Conservation (phyloP, 2,329 filamentous ascomycete genomes). For the Penicillium sp. region DNA sequence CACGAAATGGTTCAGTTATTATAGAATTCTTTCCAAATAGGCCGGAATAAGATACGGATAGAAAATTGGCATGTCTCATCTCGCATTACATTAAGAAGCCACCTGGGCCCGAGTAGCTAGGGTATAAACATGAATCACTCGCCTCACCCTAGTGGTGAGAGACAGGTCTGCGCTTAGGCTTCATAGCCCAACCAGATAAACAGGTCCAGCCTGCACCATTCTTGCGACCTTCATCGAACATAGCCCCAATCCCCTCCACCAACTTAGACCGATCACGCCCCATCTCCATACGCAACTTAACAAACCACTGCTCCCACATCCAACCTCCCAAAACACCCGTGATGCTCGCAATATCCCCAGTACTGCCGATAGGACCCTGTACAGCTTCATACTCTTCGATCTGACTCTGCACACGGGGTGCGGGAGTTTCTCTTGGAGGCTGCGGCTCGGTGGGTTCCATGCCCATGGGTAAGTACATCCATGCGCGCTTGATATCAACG, state of each 20-base stretch:
- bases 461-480: slow-evolving; percentile 88
- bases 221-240: slow-evolving; percentile 65
- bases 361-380: slow-evolving; percentile 64
- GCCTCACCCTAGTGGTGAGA: background rate
- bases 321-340: slow-evolving; percentile 83
- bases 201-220: slow-evolving; percentile 63
- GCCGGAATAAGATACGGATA: too few relatives aligned
- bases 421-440: slow-evolving; percentile 48
- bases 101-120: slow-evolving; percentile 14
- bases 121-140: slow-evolving; percentile 9
- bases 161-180: slow-evolving; percentile 41
- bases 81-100: slow-evolving; percentile 19
- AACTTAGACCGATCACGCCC: slow-evolving; percentile 64
- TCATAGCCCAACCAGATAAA: slow-evolving; percentile 63
- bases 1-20: too few relatives aligned
- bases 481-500: slow-evolving; percentile 77
- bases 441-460: slow-evolving; percentile 51
- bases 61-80: slow-evolving; percentile 13
- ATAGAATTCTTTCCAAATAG: too few relatives aligned
- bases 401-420: slow-evolving; percentile 40
- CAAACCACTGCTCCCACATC: slow-evolving; percentile 95
- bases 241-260: slow-evolving; percentile 60
- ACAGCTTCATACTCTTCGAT: slow-evolving; percentile 62
- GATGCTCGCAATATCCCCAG: slow-evolving; percentile 72
- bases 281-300: slow-evolving; percentile 86